Evolutionary conservation across 306 rosid species (phyloP), one percentile per base, ranked within the genome.

Genomic region (Fragaria vesca): DNA sequence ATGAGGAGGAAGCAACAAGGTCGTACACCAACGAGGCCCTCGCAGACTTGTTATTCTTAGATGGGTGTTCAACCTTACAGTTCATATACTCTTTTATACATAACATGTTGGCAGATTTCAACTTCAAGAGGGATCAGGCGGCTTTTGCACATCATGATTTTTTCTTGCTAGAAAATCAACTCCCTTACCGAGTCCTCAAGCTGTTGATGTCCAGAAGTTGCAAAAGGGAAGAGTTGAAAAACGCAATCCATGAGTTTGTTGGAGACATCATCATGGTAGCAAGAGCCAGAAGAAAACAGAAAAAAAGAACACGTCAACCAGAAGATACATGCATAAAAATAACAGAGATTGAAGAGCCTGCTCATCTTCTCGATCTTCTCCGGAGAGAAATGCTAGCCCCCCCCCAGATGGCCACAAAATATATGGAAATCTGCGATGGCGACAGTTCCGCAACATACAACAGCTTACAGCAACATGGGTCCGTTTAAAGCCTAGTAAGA

Each of bases 101-200:
- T 7, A 0, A 8, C 0, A 0, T 58, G 0, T 38, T 10, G 1
- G 12, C 18, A 16, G 8, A 3, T 0, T 51, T 74, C 5, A 4
- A 60, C 20, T 55, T 80, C 26, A 74, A 57, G 4, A 45, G 10
- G n/a, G 48, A 60, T 26, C 58, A n/a, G 10, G 51, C 34, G 18
- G 50, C 66, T 7, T 80, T 52, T 3, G 69, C 21, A 45, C 12
- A 45, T 3, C 74, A 71, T 6, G 85, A 81, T 47, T 55, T 76
- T 50, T 72, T 81, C 65, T 76, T 76, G 81, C 78, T 81, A 40
- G 85, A 81, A 74, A 81, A 81, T 21, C 81, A 77, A 72, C 40
- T 77, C 62, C 81, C 85, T 7, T 81, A 28, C 26, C 15, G 12
- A 24, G 75, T 71, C n/a, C 81, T 81, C 54, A 15, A 40, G 17